Evolutionary conservation across 345 rosid species (phyloP), one percentile per base, ranked within the genome.

Genomic region (Syzygium oleosum): DNA sequence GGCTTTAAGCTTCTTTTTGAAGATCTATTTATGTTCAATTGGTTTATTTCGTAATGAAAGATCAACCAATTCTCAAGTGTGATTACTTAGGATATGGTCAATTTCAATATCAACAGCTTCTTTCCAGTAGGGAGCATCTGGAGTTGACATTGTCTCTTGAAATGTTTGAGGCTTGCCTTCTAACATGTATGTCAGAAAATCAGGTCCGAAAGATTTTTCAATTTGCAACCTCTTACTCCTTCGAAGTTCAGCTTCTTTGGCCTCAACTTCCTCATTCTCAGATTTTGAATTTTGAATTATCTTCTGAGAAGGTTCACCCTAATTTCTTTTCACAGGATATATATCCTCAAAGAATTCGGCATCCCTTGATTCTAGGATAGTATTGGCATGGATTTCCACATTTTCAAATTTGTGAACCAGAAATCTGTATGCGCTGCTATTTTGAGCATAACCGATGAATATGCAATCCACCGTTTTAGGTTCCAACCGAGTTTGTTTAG

Each of bases 161-260:
- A 59, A 59, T 5, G 2, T 59, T 59, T 5, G 31, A 59, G 7
- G 15, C 6, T 59, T 1, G 5, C 0, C 0, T 59, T 25, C 1
- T 59, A 59, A 59, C 29, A 59, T 59, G 14, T 3, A 59, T 59
- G 8, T 59, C 8, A 27, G 0, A 59, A 2, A 27, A n/a, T 59
- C 16, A 59, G 1, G 16, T 59, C 5, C 3, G 3, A 59, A 59
- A 59, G 15, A 59, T 59, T 59, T 59, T 59, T 27, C 31, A 59
- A 59, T 59, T 3, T 1, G 0, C 12, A 3, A 27, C 15, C 31
- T 59, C 4, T 27, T 27, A 11, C 31, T 59, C 65, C 3, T 59
- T 25, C 8, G 0, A 59, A 59, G 29, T 59, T 59, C 0, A 0
- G 7, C 65, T 55, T 55, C 59, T 55, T 55, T 22, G 59, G 27